Evolutionary conservation across 2,329 filamentous ascomycete species (phyloP).

Genomic region (Didymella pinodella): DNA sequence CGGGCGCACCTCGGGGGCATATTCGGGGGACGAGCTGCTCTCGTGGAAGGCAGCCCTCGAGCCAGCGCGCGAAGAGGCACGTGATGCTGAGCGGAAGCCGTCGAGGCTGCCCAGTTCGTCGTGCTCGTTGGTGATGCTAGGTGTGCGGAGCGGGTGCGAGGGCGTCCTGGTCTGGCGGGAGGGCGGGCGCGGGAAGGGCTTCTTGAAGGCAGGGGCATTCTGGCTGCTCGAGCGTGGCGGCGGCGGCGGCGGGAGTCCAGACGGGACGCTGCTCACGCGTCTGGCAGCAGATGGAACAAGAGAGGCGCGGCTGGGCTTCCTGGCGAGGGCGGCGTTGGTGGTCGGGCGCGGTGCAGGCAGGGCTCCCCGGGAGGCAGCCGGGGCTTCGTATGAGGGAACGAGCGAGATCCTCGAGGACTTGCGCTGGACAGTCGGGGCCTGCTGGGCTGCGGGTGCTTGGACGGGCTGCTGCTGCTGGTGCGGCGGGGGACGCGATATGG

Average conservation of each 20-base stretch:
- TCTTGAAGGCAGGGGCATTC: constrained; percentile 48
- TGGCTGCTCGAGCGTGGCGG: constrained; percentile 27
- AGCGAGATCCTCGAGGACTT: constrained; percentile 45
- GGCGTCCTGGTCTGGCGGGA: constrained; percentile 42
- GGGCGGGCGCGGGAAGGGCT: constrained; percentile 46
- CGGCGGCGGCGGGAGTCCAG: constrained; percentile 18
- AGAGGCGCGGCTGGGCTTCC: constrained; percentile 30
- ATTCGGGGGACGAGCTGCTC: constrained; percentile 28
- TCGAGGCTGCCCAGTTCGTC: constrained; percentile 55
- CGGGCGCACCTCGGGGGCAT: constrained; percentile 27
- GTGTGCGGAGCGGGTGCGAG: constrained; percentile 24
- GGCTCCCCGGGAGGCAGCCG: constrained; percentile 24
- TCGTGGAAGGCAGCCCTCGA: constrained; percentile 46
- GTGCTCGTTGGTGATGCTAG: constrained; percentile 35
- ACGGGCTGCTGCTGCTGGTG: constrained; percentile 1
- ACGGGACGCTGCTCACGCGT: constrained; percentile 34
- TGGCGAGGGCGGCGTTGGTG: constrained; percentile 15
- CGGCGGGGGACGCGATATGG: constrained; percentile 29
- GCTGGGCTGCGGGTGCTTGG: constrained; percentile 14
- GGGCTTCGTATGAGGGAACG: constrained; percentile 33
- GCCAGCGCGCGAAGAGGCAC: constrained; percentile 50
- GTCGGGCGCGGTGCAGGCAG: constrained; percentile 22
- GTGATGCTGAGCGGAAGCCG: constrained; percentile 54
- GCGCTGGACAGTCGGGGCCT: constrained; percentile 35
- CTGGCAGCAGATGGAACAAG: constrained; percentile 34